phyloP scores from a whole-genome alignment of 306 rosid species.

The Trifolium fragiferum region DNA sequence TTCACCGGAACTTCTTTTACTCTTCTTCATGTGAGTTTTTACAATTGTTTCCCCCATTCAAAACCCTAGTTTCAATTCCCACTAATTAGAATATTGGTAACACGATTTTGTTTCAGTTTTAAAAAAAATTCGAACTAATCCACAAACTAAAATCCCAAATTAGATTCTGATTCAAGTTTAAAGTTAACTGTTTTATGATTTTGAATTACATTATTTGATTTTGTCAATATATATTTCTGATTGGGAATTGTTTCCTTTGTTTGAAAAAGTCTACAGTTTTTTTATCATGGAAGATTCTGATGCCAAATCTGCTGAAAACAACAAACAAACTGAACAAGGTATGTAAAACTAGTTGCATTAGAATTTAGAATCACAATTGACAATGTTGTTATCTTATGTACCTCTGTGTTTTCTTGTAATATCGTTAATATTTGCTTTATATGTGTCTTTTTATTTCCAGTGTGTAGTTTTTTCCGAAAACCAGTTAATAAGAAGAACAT shows the following conservation, averaged over 20 bases:
- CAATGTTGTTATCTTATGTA: neutral
- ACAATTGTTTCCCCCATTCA: too few relatives aligned
- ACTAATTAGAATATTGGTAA: too few relatives aligned
- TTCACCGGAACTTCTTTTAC: too few relatives aligned
- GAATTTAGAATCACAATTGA: neutral
- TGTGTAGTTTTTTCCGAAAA: slow-evolving; percentile 15
- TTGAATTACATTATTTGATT: too few relatives aligned
- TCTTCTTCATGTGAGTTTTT: too few relatives aligned
- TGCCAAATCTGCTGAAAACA: slow-evolving; percentile 6
- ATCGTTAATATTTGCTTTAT: neutral
- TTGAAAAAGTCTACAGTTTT: neutral
- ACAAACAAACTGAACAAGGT: slow-evolving; percentile 6
- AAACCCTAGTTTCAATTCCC: too few relatives aligned
- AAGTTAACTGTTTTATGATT: too few relatives aligned
- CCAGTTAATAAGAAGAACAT: slow-evolving; percentile 10
- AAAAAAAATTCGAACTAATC: too few relatives aligned
- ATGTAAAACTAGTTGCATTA: slow-evolving; percentile 7
- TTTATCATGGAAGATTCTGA: slow-evolving; percentile 1
- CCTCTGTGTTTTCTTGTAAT: neutral
- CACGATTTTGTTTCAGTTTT: too few relatives aligned
- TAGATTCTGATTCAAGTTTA: too few relatives aligned
- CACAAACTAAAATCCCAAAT: too few relatives aligned
- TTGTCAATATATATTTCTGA: neutral
- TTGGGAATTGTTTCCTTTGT: neutral
- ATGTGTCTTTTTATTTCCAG: neutral